A percentile compares a stretch with the other conserved stretches of the same genome.
Evolutionary conservation across 768 basidiomycete species (phyloP).

Genomic region (Dioszegia crocea): DNA sequence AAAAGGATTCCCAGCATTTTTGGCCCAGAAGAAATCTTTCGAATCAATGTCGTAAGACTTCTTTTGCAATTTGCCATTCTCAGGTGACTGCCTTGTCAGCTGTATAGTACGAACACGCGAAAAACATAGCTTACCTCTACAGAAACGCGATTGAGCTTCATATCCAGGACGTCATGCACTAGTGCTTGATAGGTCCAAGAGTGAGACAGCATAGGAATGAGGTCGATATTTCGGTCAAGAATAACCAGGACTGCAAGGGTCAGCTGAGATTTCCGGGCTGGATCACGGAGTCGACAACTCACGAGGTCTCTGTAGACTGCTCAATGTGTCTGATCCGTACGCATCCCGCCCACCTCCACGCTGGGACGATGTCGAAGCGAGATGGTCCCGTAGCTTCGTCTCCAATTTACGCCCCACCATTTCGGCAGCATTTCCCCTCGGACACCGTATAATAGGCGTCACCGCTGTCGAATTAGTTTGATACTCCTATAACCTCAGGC

Average conservation of each 20-base stretch:
- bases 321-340: slow-evolving; percentile 75
- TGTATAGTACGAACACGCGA: not conserved
- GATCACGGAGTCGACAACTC: slow-evolving; percentile 16
- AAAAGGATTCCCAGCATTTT: slow-evolving; percentile 92
- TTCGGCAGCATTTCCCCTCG: slow-evolving; percentile 93
- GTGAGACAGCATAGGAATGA: slow-evolving; percentile 87
- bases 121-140: slow-evolving; percentile 54
- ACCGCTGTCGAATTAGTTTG: slow-evolving; percentile 60
- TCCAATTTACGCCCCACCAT: slow-evolving; percentile 99
- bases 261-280: not conserved
- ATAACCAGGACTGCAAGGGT: slow-evolving; percentile 71
- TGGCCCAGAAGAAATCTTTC: slow-evolving; percentile 98
- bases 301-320: slow-evolving; percentile 84
- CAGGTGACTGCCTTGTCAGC: slow-evolving; percentile 51
- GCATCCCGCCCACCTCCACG: slow-evolving; percentile 52
- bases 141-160: slow-evolving; percentile 91
- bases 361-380: slow-evolving; percentile 54
- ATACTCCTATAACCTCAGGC: not conserved
- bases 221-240: slow-evolving; percentile 88
- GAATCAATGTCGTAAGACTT: slow-evolving; percentile 89
- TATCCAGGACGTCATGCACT: slow-evolving; percentile 93
- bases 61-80: slow-evolving; percentile 60
- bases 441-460: slow-evolving; percentile 90
- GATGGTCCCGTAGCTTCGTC: slow-evolving; percentile 79
- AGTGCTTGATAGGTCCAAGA: slow-evolving; percentile 99